Base-by-base conservation (phyloP, 345 rosid species). In the Gossypioides kirkii region DNA sequence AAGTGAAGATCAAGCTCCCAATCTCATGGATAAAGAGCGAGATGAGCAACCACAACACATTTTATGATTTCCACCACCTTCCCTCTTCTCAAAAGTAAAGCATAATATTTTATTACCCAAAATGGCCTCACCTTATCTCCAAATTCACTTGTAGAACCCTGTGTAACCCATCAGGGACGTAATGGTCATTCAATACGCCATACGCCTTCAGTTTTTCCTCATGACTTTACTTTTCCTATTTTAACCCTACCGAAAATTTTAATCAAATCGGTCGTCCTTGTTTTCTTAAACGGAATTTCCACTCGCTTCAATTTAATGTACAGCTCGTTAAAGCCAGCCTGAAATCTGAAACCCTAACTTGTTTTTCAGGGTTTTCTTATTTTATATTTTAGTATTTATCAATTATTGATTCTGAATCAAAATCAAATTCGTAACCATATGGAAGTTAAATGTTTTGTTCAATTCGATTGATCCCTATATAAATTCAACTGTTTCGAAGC, bases 401-500 rank as follows among this genome's bases (percentile, higher is more conserved):
- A 20, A 5, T 61, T 10, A 6, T 17, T 16, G 58, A 68, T 49
- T 68, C 59, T 1, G 10, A 16, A 60, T 59, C 26, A 8, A 17
- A 43, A 26, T 26, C 43, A 4, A 12, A 59, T 71, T 53, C 32
- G n/a, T 50, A 32, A 41, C 12, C 28, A 32, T 16, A 23, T 70
- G 49, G 22, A n/a, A 69, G 41, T 16, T 47, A 4, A 47, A 1
- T 28, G 59, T 43, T 52, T 16, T 12, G 28, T 46, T 52, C 12
- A 47, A 73, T 74, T 45, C 56, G 43, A 54, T 14, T 42, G 12
- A 59, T 59, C 62, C 13, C 38, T 25, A 59, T 59, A 25, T 13
- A 59, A 59, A 59, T 25, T 25, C 62, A 25, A 25, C 62, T 13
- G 38, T 73, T 59, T 73, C 32, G 38, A 54, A 72, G 56, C 65